Evolutionary conservation across 192 early-diverging fungal genomes (phyloP), one percentile per base, ranked within the genome.

Genomic region (Backusella australiensis): DNA sequence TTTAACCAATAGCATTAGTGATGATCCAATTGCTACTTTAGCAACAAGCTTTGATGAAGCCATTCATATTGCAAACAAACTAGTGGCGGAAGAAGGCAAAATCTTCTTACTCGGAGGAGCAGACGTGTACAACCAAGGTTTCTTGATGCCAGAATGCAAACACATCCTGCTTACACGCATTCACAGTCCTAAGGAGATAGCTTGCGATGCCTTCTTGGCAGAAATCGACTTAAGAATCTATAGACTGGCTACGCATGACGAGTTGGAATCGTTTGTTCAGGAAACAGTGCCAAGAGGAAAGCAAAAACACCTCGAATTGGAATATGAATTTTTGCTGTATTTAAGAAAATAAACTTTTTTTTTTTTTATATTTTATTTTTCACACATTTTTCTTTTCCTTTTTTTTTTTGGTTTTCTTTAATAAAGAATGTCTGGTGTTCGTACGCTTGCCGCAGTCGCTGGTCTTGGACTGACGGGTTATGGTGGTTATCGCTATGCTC

Each of bases 171-270:
- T 95, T 29, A 97, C 96, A 7, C 71, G 81, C 1, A 85, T 97
- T 5, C 78, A 91, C 46, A 56, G 34, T 21, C 8, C 49, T 14
- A 42, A 26, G 12, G 80, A 81, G 4, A 88, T 91, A 34, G 80
- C 91, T n/a, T 95, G 91, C 75, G 95, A 96, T 74, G 82, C 90
- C 2, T 96, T 93, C 74, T 93, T 96, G 69, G 94, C 94, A 1
- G 74, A 75, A 34, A 81, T 94, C 5, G 74, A 79, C 74, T 56
- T 67, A 17, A 23, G 0, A 6, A 32, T 34, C 14, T 91, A 85
- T 73, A 49, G 53, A 29, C 36, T 66, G 19, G 84, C 86, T 70
- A 59, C 79, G 4, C 84, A 89, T 49, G 76, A 76, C 14, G 89
- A 88, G 21, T 75, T 92, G 4, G 76, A 83, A 42, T 66, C 79